Evolutionary conservation across 129 eudicot genomes (phyloP), one percentile per base, ranked within the genome.

Genomic region (Sambucus nigra): DNA sequence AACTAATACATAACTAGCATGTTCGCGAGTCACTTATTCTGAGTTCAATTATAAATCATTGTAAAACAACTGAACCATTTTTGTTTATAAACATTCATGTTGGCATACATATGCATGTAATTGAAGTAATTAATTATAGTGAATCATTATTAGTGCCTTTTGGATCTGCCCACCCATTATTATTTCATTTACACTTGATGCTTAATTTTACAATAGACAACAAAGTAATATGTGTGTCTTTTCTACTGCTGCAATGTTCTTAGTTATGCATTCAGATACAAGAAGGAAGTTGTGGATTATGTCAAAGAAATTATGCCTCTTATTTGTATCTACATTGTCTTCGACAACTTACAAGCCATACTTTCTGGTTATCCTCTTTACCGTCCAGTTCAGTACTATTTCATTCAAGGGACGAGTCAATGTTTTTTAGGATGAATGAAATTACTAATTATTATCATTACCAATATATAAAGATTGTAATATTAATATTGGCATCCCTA

Each of bases 301-400:
- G 61, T 69, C 21, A 39, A 60, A 8, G 76, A 51, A 41, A 75
- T 69, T 52, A 46, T 53, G 20, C 48, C 50, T 32, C 60, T 75
- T 53, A 51, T 75, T 22, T 75, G 65, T 55, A 41, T 69, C 69
- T 62, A 76, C 14, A 53, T 69, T 16, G 46, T 75, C 27, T 35
- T 60, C 47, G 76, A 75, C 29, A 49, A 60, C 48, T 39, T 60
- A 64, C 66, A 61, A 69, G 65, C 57, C 12, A 66, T 69, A 5
- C 68, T 75, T 41, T 48, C 52, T 47, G 76, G 81, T 75, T 9
- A 42, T 16, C 48, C 18, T 42, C 19, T 42, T 42, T 13, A 18
- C 46, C 13, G n/a, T 14, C 15, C 20, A 1, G 8, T 29, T 35
- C 42, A 35, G 6, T 35, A 1, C 12, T 35, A 12, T 7, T 35